phyloP scores from a whole-genome alignment of 306 rosid species.

The Gynostemma pentaphyllum region DNA sequence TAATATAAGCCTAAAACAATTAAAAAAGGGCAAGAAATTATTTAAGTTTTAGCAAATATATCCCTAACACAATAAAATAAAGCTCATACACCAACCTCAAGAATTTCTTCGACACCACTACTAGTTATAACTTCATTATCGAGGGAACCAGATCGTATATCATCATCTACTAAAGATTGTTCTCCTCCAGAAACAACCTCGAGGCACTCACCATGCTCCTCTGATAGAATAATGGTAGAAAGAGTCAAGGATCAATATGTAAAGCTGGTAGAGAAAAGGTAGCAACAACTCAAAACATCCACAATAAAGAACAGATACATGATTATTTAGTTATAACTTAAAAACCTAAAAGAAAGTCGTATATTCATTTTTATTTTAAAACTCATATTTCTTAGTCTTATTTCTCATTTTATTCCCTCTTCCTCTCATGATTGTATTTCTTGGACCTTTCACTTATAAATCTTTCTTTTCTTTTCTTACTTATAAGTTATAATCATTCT shows the following conservation, averaged over 20 bases:
- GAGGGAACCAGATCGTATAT: constrained; percentile 26
- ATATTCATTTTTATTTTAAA: no score
- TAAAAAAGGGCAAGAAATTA: not conserved
- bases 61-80: not conserved
- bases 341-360: not conserved
- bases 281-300: not conserved
- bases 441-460: no score
- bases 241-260: constrained; percentile 8
- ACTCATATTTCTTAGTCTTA: no score
- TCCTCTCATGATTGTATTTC: no score
- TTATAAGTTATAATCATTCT: no score
- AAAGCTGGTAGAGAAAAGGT: not conserved
- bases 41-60: not conserved
- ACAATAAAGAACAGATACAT: not conserved
- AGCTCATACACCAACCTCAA: constrained; percentile 35
- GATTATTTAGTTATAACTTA: not conserved
- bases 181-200: constrained; percentile 37
- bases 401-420: no score
- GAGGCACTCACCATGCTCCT: constrained; percentile 35
- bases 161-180: constrained; percentile 27
- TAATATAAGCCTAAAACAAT: not conserved
- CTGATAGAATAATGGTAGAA: constrained; percentile 29
- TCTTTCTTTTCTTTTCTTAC: no score
- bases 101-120: constrained; percentile 20
- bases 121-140: constrained; percentile 36